Base-by-base conservation (phyloP, 208 protist species). In the Borovskyia barvae region DNA sequence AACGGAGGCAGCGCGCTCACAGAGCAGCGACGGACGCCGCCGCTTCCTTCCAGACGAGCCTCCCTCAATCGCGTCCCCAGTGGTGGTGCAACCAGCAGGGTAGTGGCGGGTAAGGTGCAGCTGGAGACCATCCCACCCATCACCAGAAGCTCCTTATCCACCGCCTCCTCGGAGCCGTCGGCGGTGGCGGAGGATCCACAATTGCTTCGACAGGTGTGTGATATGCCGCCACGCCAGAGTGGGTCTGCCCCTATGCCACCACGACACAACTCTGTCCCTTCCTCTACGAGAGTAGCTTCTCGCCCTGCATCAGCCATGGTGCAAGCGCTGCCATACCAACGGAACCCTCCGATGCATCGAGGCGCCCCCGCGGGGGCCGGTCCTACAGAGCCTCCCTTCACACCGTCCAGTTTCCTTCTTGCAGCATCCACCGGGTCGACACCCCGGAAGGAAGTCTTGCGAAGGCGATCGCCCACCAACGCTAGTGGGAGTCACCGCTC, bases 21-120 rank as follows among this genome's bases (percentile, higher is more conserved):
- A n/a, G n/a, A n/a, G n/a, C n/a, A n/a, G n/a, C n/a, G n/a, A 26
- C 19, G 12, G 1, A 14, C 33, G 5, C 47, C 53, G n/a, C 19
- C 46, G 12, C 19, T 35, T 37, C 53, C 45, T 5, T 39, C 35
- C 26, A 39, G 53, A 19, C 50, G 12, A 32, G 33, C 54, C 7
- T 63, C 54, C 1, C 26, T 57, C 17, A 60, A 62, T 17, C 43
- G 49, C 22, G 37, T 56, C 15, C n/a, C 6, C 52, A 40, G 36
- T 28, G 30, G 25, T 22, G 30, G 7, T 24, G 42, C 14, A 1
- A 19, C n/a, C n/a, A n/a, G n/a, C n/a, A n/a, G n/a, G n/a, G n/a
- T n/a, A n/a, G n/a, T n/a, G n/a, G n/a, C n/a, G n/a, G 17, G 5
- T 24, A 37, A 33, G 6, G 54, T 63, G 46, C 47, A 37, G 32